These are phyloP conservation scores for Aspergillus diversus DNA, from an alignment of 495 filamentous ascomycete genomes.

Conservation along the genomic window DNA sequence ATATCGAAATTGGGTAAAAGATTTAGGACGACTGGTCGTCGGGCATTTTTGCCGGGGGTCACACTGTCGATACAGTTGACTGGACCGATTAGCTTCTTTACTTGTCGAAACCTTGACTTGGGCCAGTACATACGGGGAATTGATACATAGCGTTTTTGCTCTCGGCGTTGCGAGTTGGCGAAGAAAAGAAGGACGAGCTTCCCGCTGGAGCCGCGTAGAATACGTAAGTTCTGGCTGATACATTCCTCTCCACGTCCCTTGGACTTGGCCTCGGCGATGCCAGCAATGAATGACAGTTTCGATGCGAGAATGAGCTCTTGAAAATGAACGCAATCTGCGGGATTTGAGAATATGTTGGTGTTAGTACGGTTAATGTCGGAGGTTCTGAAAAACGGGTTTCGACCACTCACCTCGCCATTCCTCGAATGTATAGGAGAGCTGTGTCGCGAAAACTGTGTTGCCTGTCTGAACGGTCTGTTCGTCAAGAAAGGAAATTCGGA, in stretches of 20 bases:
- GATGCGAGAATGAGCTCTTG: conserved; percentile 49
- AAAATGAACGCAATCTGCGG: conserved; percentile 45
- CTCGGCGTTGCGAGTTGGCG: conserved; percentile 48
- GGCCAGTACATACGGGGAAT: conserved; percentile 40
- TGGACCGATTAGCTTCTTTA: conserved; percentile 20
- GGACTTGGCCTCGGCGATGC: conserved; percentile 51
- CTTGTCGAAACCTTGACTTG: background rate
- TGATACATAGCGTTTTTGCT: conserved; percentile 48
- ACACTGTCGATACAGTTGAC: conserved; percentile 48
- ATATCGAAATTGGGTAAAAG: conserved; percentile 51
- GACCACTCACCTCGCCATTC: conserved; percentile 44
- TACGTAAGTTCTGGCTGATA: conserved; percentile 52
- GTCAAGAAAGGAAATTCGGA: conserved; percentile 49
- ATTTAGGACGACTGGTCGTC: conserved; percentile 42
- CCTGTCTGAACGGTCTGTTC: conserved; percentile 50
- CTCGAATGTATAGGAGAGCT: conserved; percentile 50
- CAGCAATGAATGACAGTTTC: conserved; percentile 46
- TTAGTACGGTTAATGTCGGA: background rate
- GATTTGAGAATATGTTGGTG: background rate
- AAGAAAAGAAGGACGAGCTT: conserved; percentile 47
- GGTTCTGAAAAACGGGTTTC: background rate
- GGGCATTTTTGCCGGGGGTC: conserved; percentile 46
- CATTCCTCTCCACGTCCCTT: conserved; percentile 54
- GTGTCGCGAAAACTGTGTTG: conserved; percentile 45
- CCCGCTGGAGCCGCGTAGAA: conserved; percentile 42